Evolutionary conservation across 495 filamentous ascomycete species (phyloP).

Genomic region (Aspergillus saccharolyticus): DNA sequence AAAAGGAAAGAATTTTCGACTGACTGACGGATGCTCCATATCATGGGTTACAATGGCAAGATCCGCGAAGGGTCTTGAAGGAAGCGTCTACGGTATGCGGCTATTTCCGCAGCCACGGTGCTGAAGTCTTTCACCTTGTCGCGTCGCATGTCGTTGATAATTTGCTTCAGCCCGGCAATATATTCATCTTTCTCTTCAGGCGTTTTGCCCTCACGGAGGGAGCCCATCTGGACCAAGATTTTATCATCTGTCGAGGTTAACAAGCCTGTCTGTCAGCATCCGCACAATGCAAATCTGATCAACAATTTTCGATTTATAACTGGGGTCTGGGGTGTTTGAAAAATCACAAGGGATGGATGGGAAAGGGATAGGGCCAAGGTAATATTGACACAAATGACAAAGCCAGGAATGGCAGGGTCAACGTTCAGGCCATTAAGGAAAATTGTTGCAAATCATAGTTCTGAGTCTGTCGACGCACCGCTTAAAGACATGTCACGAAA

Average conservation of each 20-base stretch:
- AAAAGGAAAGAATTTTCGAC: neutral
- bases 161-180: slow-evolving; percentile 65
- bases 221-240: slow-evolving; percentile 78
- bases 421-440: slow-evolving; percentile 12
- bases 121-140: slow-evolving; percentile 75
- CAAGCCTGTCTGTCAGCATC: slow-evolving; percentile 57
- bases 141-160: slow-evolving; percentile 69
- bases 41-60: slow-evolving; percentile 39
- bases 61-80: slow-evolving; percentile 50
- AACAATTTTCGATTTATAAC: neutral
- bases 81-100: slow-evolving; percentile 71
- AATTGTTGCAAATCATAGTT: slow-evolving; percentile 30
- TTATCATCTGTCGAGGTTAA: slow-evolving; percentile 69
- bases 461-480: slow-evolving; percentile 65
- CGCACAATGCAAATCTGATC: slow-evolving; percentile 33
- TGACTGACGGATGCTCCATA: slow-evolving; percentile 6
- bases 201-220: slow-evolving; percentile 61
- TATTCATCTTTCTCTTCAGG: slow-evolving; percentile 68
- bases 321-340: slow-evolving; percentile 9
- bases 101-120: slow-evolving; percentile 74
- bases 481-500: slow-evolving; percentile 67
- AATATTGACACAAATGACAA: slow-evolving; percentile 8
- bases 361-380: neutral
- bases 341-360: neutral
- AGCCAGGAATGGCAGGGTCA: slow-evolving; percentile 7